Evolutionary conservation across 2,329 filamentous ascomycete genomes (phyloP).

Genomic region (Huntiella savannae): DNA sequence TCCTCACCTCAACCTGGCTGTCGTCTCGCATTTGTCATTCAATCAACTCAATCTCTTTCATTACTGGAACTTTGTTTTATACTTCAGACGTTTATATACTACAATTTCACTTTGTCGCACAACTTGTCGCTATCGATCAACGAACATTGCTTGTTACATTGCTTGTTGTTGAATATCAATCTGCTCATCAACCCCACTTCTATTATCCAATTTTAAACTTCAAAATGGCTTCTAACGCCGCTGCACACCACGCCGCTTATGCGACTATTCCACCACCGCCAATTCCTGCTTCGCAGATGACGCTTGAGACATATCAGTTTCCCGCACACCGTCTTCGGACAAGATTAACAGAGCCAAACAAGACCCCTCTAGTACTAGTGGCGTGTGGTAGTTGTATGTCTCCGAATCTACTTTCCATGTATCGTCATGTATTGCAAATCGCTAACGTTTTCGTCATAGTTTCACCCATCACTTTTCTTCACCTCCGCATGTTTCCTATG

Average conservation of each 20-base stretch:
- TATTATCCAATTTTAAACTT: too few species aligned
- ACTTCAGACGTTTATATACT: too few species aligned
- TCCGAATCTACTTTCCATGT: neutral
- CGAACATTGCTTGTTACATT: too few species aligned
- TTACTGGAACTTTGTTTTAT: too few species aligned
- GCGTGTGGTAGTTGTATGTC: constrained; percentile 42
- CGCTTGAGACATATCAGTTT: constrained; percentile 33
- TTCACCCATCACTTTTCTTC: constrained; percentile 56
- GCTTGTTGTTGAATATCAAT: too few species aligned
- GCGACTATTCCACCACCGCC: constrained; percentile 3
- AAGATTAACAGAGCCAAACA: constrained; percentile 28
- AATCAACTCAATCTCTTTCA: too few species aligned
- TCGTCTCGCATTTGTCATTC: too few species aligned
- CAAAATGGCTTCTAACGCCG: too few species aligned
- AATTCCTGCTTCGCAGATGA: constrained; percentile 16
- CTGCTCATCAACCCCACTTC: too few species aligned
- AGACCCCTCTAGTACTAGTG: constrained; percentile 46
- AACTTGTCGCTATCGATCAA: too few species aligned
- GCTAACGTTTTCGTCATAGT: constrained; percentile 18
- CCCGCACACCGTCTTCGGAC: constrained; percentile 39
- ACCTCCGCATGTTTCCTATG: constrained; percentile 79
- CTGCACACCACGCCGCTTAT: constrained; percentile 3
- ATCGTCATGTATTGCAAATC: neutral
- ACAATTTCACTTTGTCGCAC: too few species aligned
- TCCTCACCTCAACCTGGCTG: too few species aligned